A percentile compares a stretch with the other conserved stretches of the same genome.
Conservation (phyloP, 768 basidiomycete genomes). For the Tricholoma bakamatsutake region DNA sequence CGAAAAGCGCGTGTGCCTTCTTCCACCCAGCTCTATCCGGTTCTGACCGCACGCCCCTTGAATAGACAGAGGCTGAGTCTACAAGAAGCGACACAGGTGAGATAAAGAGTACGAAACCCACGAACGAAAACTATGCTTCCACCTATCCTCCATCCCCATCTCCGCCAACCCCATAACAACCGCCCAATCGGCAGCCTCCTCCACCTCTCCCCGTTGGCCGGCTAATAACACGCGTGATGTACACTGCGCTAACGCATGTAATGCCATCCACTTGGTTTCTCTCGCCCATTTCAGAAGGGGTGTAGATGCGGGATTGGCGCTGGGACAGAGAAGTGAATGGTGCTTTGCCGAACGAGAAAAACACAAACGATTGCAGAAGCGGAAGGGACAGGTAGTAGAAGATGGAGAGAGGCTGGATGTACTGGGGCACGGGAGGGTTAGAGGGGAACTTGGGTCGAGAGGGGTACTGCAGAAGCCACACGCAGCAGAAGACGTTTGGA, state of each 20-base stretch:
- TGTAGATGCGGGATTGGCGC: constrained; percentile 64
- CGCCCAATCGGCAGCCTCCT: constrained; percentile 42
- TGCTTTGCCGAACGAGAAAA: constrained; percentile 53
- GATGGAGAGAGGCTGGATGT: constrained; percentile 25
- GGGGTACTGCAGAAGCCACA: constrained; percentile 75
- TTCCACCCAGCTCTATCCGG: constrained; percentile 67
- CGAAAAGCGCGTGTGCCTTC: constrained; percentile 50
- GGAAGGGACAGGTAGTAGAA: constrained; percentile 45
- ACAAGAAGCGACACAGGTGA: neutral
- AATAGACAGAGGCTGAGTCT: constrained; percentile 1
- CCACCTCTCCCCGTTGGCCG: constrained; percentile 38
- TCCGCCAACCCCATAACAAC: constrained; percentile 60
- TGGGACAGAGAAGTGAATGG: constrained; percentile 70
- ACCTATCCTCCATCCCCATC: constrained; percentile 69
- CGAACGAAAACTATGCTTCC: constrained; percentile 45
- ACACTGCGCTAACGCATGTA: constrained; percentile 67
- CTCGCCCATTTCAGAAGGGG: constrained; percentile 58
- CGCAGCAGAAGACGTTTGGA: constrained; percentile 52
- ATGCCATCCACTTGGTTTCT: constrained; percentile 62
- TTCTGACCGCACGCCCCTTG: constrained; percentile 28
- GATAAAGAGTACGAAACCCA: constrained; percentile 18
- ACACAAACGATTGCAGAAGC: constrained; percentile 82
- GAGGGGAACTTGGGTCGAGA: constrained; percentile 36
- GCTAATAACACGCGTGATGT: constrained; percentile 59
- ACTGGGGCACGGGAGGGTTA: constrained; percentile 48